phyloP scores from a whole-genome alignment of 331 rosid genomes.

The Pyracantha coccinea region DNA sequence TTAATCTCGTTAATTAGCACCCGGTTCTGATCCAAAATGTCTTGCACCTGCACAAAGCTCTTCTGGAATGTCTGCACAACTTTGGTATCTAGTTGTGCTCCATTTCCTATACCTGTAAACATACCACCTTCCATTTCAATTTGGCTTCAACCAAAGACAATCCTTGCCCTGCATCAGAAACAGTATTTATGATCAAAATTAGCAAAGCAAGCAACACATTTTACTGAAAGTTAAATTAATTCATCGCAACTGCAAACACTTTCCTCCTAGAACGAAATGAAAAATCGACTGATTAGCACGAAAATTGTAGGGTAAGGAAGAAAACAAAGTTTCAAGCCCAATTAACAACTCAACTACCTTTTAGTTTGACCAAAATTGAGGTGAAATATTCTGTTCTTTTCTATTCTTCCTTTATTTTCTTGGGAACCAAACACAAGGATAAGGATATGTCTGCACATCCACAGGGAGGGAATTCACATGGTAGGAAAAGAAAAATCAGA shows the following conservation, averaged over 20 bases:
- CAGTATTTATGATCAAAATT: neutral
- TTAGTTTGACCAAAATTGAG: neutral
- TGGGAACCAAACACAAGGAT: constrained; percentile 37
- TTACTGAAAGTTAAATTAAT: constrained; percentile 10
- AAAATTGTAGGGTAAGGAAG: neutral
- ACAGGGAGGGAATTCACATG: constrained; percentile 27
- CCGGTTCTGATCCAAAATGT: constrained; percentile 78
- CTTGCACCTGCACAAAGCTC: constrained; percentile 77
- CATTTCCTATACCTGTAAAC: constrained; percentile 47
- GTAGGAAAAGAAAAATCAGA: constrained; percentile 7
- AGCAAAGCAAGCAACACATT: constrained; percentile 3
- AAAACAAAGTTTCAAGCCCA: neutral
- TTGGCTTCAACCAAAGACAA: constrained; percentile 23
- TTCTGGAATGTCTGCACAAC: constrained; percentile 66
- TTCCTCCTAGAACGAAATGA: neutral
- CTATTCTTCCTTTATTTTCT: constrained; percentile 27
- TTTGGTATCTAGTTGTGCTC: constrained; percentile 56
- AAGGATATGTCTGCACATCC: constrained; percentile 18
- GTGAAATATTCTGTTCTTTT: constrained; percentile 12
- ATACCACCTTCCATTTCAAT: constrained; percentile 64
- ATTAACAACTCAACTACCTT: neutral
- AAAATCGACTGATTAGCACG: neutral
- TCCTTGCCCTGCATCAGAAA: constrained; percentile 35
- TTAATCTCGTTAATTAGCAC: constrained; percentile 75
- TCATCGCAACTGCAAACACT: neutral